Evolutionary conservation across 768 basidiomycete species (phyloP).

Genomic region (Termitomyces sp.): DNA sequence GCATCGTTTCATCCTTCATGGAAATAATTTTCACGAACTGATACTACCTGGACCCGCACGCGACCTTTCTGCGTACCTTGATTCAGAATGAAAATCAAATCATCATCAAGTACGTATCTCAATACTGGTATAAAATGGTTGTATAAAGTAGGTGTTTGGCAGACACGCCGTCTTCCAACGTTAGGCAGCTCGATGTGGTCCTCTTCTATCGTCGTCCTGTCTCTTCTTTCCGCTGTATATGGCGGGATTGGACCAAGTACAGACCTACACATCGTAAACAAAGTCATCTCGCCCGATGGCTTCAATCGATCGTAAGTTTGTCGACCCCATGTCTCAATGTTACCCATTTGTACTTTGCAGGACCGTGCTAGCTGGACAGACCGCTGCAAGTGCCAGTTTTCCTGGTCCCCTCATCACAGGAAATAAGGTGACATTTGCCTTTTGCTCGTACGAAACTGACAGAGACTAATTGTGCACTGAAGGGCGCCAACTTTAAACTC

Average conservation of each 20-base stretch:
- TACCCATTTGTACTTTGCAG: not conserved
- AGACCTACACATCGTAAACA: not conserved
- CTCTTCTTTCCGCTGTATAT: not conserved
- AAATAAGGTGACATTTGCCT: not conserved
- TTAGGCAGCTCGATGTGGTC: not conserved
- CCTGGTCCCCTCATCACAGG: conserved; percentile 1
- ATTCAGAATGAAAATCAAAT: no score
- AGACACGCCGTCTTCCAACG: not conserved
- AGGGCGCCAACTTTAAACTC: not conserved
- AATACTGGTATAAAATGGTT: not conserved
- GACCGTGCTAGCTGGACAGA: not conserved
- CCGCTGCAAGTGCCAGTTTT: not conserved
- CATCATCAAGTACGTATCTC: not conserved
- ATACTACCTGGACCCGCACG: not conserved
- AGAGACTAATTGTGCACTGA: not conserved
- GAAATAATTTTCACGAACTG: not conserved
- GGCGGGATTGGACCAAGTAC: not conserved
- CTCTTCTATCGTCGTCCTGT: not conserved
- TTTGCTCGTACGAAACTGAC: not conserved
- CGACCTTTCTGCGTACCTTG: not conserved
- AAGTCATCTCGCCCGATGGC: not conserved
- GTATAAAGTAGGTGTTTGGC: not conserved
- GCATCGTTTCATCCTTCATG: not conserved
- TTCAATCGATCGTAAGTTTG: not conserved
- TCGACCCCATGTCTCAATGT: no score